Percentiles rank a stretch among this genome's conserved stretches.
These are phyloP conservation scores for Phytophthora parvispora DNA, from an alignment of 352 stramenopile species.

Conservation along the genomic window DNA sequence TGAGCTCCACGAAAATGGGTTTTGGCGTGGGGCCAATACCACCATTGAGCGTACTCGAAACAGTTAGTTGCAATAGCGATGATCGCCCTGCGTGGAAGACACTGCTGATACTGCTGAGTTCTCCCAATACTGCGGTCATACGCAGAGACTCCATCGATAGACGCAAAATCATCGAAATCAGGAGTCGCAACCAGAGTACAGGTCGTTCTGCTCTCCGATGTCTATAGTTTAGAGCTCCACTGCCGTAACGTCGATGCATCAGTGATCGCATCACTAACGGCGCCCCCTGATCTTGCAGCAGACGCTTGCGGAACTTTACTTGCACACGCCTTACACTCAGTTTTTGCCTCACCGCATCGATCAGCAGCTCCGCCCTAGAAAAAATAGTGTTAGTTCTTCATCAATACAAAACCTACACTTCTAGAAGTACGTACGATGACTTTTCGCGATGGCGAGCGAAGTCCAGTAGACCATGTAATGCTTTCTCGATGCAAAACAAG, in stretches of 20 bases:
- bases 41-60: constrained; percentile 53
- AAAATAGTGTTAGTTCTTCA: not conserved
- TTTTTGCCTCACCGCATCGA: constrained; percentile 80
- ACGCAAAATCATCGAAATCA: constrained; percentile 72
- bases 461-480: constrained; percentile 63
- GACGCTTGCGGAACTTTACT: constrained; percentile 68
- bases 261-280: constrained; percentile 81
- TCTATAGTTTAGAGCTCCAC: constrained; percentile 29
- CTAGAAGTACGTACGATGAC: constrained; percentile 42
- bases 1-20: constrained; percentile 72
- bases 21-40: constrained; percentile 66
- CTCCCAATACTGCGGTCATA: constrained; percentile 32
- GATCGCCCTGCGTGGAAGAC: constrained; percentile 24
- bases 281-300: constrained; percentile 70
- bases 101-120: constrained; percentile 64
- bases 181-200: constrained; percentile 62
- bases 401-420: not conserved
- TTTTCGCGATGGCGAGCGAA: constrained; percentile 77
- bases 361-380: constrained; percentile 62
- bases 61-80: constrained; percentile 29
- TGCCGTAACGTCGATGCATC: constrained; percentile 75
- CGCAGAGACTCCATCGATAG: constrained; percentile 45
- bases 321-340: constrained; percentile 79
- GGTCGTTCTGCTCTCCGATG: constrained; percentile 52
- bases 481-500: constrained; percentile 74